Evolutionary conservation across 164 flowering plant genomes (phyloP), one percentile per base, ranked within the genome.

Genomic region (Stephania cephalantha): DNA sequence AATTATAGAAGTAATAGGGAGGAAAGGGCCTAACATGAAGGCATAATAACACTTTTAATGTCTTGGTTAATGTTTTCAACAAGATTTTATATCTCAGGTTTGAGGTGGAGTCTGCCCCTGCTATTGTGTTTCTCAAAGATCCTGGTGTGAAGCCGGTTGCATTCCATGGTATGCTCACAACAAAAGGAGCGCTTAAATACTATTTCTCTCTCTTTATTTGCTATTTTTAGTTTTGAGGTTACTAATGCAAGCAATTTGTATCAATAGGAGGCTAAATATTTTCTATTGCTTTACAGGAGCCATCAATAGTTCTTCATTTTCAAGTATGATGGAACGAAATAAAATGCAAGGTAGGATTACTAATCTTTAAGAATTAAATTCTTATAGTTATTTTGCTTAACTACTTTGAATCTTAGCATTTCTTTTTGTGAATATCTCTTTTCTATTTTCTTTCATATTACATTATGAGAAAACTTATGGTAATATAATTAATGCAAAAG

Each of bases 71-170:
- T 35, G 42, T 35, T 35, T 35, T 35, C 42, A 35, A 35, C 3
- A 35, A 35, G 42, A 35, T 2, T 2, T 35, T 35, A 35, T 4
- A 4, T 13, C 61, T 80, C 85, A 94, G 98, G 87, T 88, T 94
- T 77, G 95, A 85, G 74, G 90, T 96, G 79, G 99, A 94, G 75
- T 88, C 95, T 80, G 97, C 99, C 30, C 99, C 99, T 70, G 98
- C 99, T 44, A 79, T 94, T 75, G 94, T 89, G 25, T 79, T 96
- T 78, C 18, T 94, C 81, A 96, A 88, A 81, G 97, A 91, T 79
- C 93, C 97, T 0, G 97, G 97, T 63, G 85, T 87, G 58, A 89
- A 90, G 76, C 97, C 98, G 77, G 75, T 90, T 71, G 93, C 92
- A 29, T 75, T 90, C 78, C 92, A 91, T 79, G 99, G 99, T 71